Evolutionary conservation across 768 basidiomycete species (phyloP).

Genomic region (Thelephora ganbajun): DNA sequence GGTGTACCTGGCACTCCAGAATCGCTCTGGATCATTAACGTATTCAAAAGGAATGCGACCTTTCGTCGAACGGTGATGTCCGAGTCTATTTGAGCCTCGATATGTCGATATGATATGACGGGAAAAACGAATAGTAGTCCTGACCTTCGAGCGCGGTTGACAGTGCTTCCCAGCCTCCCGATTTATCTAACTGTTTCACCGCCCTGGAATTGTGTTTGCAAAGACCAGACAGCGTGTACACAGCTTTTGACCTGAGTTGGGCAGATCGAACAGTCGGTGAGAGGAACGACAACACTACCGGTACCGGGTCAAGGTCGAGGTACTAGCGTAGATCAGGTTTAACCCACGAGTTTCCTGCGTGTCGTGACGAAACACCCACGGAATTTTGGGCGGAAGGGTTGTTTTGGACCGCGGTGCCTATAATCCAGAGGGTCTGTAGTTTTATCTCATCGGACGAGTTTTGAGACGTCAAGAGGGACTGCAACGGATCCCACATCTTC

Average conservation of each 20-base stretch:
- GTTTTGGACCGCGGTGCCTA: constrained; percentile 84
- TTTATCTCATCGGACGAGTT: constrained; percentile 46
- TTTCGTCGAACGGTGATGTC: constrained; percentile 70
- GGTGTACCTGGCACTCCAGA: not conserved
- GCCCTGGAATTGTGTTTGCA: constrained; percentile 68
- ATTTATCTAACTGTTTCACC: constrained; percentile 34
- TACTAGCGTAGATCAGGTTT: constrained; percentile 26
- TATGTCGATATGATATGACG: not conserved
- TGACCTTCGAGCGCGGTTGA: constrained; percentile 52
- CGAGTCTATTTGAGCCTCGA: constrained; percentile 38
- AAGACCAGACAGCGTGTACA: constrained; percentile 69
- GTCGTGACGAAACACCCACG: constrained; percentile 26
- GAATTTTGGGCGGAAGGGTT: constrained; percentile 74
- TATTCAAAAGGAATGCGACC: constrained; percentile 59
- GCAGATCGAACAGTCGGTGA: constrained; percentile 36
- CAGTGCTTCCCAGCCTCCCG: constrained; percentile 52
- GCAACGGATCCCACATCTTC: constrained; percentile 67
- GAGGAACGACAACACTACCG: constrained; percentile 48
- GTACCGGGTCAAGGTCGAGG: constrained; percentile 49
- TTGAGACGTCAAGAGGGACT: constrained; percentile 42
- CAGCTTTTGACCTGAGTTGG: constrained; percentile 58
- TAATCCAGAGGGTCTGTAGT: constrained; percentile 66
- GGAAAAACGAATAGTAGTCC: constrained; percentile 15
- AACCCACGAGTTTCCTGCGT: not conserved
- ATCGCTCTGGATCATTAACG: constrained; percentile 43